These are phyloP conservation scores for Colletotrichum simmondsii DNA, from an alignment of 2,329 filamentous ascomycete species.

Conservation along the genomic window DNA sequence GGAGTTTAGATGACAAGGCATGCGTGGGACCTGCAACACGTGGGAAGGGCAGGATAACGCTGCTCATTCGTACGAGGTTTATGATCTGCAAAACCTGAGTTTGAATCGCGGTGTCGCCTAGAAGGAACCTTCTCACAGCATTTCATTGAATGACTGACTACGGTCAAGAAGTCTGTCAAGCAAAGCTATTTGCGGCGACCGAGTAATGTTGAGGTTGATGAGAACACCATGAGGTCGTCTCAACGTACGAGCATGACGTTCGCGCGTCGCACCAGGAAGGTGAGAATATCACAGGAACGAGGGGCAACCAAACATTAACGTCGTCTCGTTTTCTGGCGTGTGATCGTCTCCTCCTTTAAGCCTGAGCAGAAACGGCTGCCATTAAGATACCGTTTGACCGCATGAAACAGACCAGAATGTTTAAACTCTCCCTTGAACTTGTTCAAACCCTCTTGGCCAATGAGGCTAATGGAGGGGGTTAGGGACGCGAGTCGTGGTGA, in stretches of 20 bases:
- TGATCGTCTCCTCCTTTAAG: neutral
- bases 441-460: conserved; percentile 18
- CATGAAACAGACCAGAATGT: conserved; percentile 31
- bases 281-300: neutral
- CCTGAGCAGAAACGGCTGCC: neutral
- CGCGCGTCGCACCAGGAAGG: neutral
- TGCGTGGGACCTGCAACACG: neutral
- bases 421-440: conserved; percentile 20
- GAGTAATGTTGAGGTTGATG: neutral
- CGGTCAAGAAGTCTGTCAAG: neutral
- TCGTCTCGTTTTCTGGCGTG: conserved; percentile 9
- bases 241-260: neutral
- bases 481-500: conserved; percentile 16
- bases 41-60: neutral
- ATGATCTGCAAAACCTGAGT: neutral
- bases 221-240: neutral
- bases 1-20: neutral
- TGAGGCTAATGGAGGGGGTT: neutral
- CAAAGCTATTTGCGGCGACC: too few species aligned
- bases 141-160: neutral
- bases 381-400: conserved; percentile 15
- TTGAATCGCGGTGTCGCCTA: neutral
- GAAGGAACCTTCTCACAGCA: neutral
- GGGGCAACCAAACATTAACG: conserved; percentile 1
- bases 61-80: neutral